Percentiles rank a stretch among this genome's conserved stretches.
Evolutionary conservation across 805 yeast genomes (phyloP).

Genomic region (Ogataea naganishii): DNA sequence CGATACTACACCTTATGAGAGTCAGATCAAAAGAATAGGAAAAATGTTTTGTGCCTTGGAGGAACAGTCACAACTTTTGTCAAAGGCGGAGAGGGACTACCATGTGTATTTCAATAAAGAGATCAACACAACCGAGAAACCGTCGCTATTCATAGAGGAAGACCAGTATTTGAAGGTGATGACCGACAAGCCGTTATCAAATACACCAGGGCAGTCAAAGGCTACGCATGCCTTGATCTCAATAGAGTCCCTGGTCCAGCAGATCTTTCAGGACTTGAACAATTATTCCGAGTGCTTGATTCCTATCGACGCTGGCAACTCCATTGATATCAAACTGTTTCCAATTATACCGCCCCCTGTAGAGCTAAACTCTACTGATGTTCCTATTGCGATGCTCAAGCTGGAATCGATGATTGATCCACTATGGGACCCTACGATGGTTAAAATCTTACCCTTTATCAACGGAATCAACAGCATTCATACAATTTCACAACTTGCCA

Average conservation of each 20-base stretch:
- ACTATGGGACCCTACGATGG: conserved; percentile 96
- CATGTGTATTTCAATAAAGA: conserved; percentile 30
- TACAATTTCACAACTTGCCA: conserved; percentile 68
- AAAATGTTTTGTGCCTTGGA: conserved; percentile 85
- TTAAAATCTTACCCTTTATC: conserved; percentile 75
- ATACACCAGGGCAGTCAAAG: conserved; percentile 15
- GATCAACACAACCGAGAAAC: too few species aligned
- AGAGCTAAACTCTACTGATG: conserved; percentile 69
- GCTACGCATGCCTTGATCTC: conserved; percentile 26
- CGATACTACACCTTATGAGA: conserved; percentile 80
- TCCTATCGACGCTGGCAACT: conserved; percentile 82
- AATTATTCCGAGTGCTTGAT: conserved; percentile 94
- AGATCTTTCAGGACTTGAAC: conserved; percentile 88
- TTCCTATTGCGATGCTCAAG: conserved; percentile 84
- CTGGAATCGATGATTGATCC: conserved; percentile 69
- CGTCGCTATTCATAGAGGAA: conserved; percentile 1
- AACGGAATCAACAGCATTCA: conserved; percentile 82
- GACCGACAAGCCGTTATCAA: too few species aligned
- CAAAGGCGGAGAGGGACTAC: conserved; percentile 40
- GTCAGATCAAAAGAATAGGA: conserved; percentile 76
- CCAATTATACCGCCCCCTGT: conserved; percentile 84
- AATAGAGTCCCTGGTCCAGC: conserved; percentile 74
- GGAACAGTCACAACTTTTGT: conserved; percentile 74
- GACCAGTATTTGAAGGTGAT: conserved; percentile 22
- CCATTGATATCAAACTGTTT: conserved; percentile 88